These are phyloP conservation scores for Usnea hakonensis DNA, from an alignment of 495 filamentous ascomycete genomes.

Conservation along the genomic window DNA sequence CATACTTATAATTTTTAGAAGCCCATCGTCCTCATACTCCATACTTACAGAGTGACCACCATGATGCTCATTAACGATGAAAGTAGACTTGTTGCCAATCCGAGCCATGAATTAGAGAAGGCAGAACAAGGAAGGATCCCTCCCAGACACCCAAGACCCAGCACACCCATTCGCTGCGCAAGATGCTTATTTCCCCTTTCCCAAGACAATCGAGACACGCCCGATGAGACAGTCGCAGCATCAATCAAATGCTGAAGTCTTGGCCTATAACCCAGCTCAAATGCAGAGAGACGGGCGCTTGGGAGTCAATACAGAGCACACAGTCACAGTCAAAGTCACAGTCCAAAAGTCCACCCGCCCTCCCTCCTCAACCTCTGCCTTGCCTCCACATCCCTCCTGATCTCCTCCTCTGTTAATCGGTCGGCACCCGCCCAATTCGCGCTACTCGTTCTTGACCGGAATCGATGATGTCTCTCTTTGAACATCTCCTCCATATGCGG, in stretches of 20 bases:
- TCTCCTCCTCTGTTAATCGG: slow-evolving; percentile 80
- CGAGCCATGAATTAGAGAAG: background rate
- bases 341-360: slow-evolving; percentile 74
- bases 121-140: too few relatives aligned
- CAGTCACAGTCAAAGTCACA: background rate
- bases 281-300: background rate
- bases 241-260: background rate
- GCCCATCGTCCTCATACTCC: background rate
- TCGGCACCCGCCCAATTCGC: slow-evolving; percentile 89
- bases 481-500: slow-evolving; percentile 95
- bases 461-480: slow-evolving; percentile 74
- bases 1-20: background rate
- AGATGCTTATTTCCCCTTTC: background rate
- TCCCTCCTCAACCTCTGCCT: slow-evolving; percentile 73
- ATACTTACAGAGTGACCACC: too few relatives aligned
- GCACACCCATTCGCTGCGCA: background rate
- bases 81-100: background rate
- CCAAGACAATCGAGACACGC: background rate
- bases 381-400: slow-evolving; percentile 69
- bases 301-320: background rate
- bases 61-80: background rate
- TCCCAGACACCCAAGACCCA: background rate
- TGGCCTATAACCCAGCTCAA: background rate
- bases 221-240: background rate
- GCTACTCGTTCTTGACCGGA: slow-evolving; percentile 79